Base-by-base conservation (phyloP, 192 early-diverging fungal species). In the Allomyces arbusculus region DNA sequence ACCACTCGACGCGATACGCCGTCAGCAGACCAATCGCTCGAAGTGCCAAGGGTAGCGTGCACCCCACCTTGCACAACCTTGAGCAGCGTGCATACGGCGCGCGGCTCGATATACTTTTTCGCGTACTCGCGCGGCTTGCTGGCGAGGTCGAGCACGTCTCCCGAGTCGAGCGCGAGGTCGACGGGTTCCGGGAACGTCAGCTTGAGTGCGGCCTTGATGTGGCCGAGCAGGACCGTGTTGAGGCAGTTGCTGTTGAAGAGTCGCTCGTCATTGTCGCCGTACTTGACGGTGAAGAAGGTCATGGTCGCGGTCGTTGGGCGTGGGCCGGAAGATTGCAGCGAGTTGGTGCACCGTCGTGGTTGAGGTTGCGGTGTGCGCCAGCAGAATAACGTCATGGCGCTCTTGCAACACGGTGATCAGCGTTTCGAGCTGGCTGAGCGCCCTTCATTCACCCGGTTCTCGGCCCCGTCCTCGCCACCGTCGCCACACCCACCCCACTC, bases 91-190 rank as follows among this genome's bases (percentile, higher is more conserved):
- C 50, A 58, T 10, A 58, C 50, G 3, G 20, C 20, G 50, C 50
- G 50, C 50, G 69, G 33, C 44, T 80, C 78, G 26, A 82, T n/a
- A 72, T 64, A 80, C 68, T 75, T 76, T 64, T 72, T 74, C 11
- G 80, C 80, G 62, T 80, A 80, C 62, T 82, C 80, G 66, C 74
- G 77, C 12, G 71, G 73, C 65, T 82, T 82, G 63, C 66, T 70
- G 10, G 63, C 55, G 45, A 82, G 66, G 64, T 82, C 80, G 10
- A 82, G 67, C 20, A 82, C 78, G 65, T 82, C 80, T 23, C 80
- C 80, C 25, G 74, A 64, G 62, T 82, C 80, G 25, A 72, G 72
- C 12, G 78, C 78, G 22, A 82, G 70, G 67, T 82, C 80, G 44
- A 82, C 67, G 16, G 14, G 25, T 19, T 63, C 63, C 4, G 40